Conservation (phyloP, 768 basidiomycete genomes). For the Lenzites betulinus region DNA sequence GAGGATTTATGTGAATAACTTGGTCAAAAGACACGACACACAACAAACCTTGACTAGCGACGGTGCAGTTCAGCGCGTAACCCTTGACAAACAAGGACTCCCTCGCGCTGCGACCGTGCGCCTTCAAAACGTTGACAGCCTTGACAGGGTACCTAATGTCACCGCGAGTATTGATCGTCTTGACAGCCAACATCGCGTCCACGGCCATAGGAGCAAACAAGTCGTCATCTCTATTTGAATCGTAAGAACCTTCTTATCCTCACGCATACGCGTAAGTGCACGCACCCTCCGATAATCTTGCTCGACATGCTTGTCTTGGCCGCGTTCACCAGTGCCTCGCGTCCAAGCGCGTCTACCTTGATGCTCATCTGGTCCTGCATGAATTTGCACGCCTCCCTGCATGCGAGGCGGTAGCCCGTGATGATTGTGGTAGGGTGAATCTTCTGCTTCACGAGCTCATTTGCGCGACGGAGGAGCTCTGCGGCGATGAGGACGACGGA, state of each 20-base stretch:
- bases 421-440: conserved; percentile 99
- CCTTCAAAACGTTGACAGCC: conserved; percentile 97
- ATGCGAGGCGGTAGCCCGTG: conserved; percentile 95
- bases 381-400: conserved; percentile 95
- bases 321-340: conserved; percentile 90
- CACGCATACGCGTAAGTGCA: conserved; percentile 16
- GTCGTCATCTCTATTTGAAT: conserved; percentile 79
- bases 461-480: conserved; percentile 94
- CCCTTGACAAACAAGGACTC: conserved; percentile 95
- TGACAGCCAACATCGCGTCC: conserved; percentile 97
- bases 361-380: conserved; percentile 97
- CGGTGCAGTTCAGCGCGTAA: conserved; percentile 97
- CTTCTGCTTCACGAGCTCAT: conserved; percentile 96
- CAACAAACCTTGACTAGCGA: conserved; percentile 92
- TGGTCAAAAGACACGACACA: not conserved
- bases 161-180: conserved; percentile 89
- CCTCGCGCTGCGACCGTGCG: conserved; percentile 92
- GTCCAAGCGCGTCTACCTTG: conserved; percentile 89
- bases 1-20: not conserved
- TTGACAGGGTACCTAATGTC: conserved; percentile 99
- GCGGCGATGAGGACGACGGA: conserved; percentile 98
- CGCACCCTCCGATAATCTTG: conserved; percentile 96
- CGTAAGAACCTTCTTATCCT: not conserved
- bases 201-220: conserved; percentile 99
- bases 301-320: conserved; percentile 99